Evolutionary conservation across 805 yeast species (phyloP), one percentile per base, ranked within the genome.

Genomic region (Yamadazyma phyllophila): DNA sequence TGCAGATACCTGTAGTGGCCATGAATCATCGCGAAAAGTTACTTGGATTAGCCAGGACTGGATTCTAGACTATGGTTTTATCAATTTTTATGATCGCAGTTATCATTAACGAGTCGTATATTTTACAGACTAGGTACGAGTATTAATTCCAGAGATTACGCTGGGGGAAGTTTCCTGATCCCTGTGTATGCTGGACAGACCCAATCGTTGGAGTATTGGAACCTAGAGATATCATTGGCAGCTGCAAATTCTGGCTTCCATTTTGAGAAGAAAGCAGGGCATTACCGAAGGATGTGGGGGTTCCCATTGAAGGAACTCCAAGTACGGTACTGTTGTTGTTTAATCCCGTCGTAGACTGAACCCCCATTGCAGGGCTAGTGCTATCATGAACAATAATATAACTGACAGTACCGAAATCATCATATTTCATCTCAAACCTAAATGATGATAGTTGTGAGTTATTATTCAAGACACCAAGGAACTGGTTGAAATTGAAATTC

Each of bases 391-490:
- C 63, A 50, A 71, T 69, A 31, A 76, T 62, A 51, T 67, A 74
- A 7, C 69, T 65, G 2, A 76, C 75, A n/a, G 63, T 66, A 1
- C 77, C 76, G 36, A 67, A 59, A 45, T 74, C 77, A 50, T 77
- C 80, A 52, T 69, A 71, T 16, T 70, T 53, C 35, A 74, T 58
- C 16, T 74, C 77, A 53, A 76, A 77, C 17, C 61, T 59, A 45
- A 64, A 59, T 4, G 60, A 57, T 11, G 62, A 42, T 7, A 44
- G 14, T 8, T 36, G 15, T 6, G 33, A 11, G n/a, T 45, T 49
- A 27, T 66, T 50, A 13, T 59, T 60, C 27, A 64, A 60, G 7
- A 54, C 55, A 13, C 52, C 50, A 44, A 72, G 57, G 46, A 61
- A 67, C 33, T 55, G 70, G 48, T 61, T 71, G 50, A 55, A 67